Base-by-base conservation (phyloP, 2,329 filamentous ascomycete genomes). In the Aureobasidium melanogenum region DNA sequence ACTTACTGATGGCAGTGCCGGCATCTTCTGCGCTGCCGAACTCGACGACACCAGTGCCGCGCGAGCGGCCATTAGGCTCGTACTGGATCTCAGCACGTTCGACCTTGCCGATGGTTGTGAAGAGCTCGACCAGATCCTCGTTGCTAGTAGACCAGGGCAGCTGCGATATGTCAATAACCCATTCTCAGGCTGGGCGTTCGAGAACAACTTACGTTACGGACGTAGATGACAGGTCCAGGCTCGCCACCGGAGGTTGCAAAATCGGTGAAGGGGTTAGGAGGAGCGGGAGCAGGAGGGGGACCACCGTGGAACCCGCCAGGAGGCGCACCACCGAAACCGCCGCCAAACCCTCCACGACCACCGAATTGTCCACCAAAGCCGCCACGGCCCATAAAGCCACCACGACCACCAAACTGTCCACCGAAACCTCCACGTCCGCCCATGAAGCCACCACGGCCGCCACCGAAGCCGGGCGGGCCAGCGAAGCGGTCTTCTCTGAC, bases 1-100 rank as follows among this genome's bases (percentile, higher is more conserved):
- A 73, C 81, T 71, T 77, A 85, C 83, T 76, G 69, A 99, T 97
- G 48, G 93, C 88, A 24, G 91, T 97, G 69, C 96, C 91, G 1
- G 94, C 91, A 65, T 91, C 95, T 9, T 92, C 86, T 17, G 84
- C 78, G 59, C 77, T 84, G 71, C 95, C 90, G 72, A 99, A 97
- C 64, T 94, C 87, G 61, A 99, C 94, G n/a, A 99, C 94, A 72
- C 94, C 94, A 63, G 89, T 94, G 66, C 94, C 94, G 66, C 91
- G 88, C 63, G 94, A 99, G 69, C 94, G 89, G 48, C 94, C 94
- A 70, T 95, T 97, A 4, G 90, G 88, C 75, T 99, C 94, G 71
- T 99, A 97, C 76, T 99, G 94, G 62, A 99, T 97, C 77, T 99
- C 94, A n/a, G 94, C 94, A 69, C 94, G 91, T 70, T 97, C 91